phyloP scores from a whole-genome alignment of 306 rosid species.

The Fragaria vesca region DNA sequence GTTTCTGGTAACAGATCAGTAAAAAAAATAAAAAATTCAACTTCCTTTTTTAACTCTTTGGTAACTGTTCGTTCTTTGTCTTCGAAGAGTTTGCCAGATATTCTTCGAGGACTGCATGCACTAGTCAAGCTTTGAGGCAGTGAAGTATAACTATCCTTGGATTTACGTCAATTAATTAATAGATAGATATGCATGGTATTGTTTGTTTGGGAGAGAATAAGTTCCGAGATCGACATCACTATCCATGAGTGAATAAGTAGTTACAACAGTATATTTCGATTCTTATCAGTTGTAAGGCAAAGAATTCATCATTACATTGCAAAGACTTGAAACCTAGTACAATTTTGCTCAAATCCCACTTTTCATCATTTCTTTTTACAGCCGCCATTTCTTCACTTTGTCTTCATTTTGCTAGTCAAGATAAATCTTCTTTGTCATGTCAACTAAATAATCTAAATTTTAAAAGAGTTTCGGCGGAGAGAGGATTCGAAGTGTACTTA shows the following conservation, averaged over 20 bases:
- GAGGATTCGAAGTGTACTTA: too few relatives aligned
- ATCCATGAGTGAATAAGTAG: neutral
- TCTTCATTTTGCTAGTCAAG: neutral
- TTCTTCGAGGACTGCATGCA: neutral
- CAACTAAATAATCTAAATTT: too few relatives aligned
- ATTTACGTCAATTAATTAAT: neutral
- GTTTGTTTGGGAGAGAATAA: neutral
- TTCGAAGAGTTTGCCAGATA: neutral
- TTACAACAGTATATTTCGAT: neutral
- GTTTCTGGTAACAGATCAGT: neutral
- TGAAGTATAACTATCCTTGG: neutral
- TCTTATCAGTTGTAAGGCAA: neutral
- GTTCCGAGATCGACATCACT: too few relatives aligned
- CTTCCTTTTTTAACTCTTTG: neutral
- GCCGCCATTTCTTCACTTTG: neutral
- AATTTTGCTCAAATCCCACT: too few relatives aligned
- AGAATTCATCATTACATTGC: neutral
- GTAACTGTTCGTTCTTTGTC: neutral
- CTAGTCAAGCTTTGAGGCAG: neutral
- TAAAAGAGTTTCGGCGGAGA: too few relatives aligned
- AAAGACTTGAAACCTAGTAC: neutral
- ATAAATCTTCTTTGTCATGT: too few relatives aligned
- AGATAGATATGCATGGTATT: neutral
- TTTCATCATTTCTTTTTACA: neutral
- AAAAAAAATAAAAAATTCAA: neutral